Evolutionary conservation across 2,329 filamentous ascomycete species (phyloP).

Genomic region (Ceratocystis smalleyi): DNA sequence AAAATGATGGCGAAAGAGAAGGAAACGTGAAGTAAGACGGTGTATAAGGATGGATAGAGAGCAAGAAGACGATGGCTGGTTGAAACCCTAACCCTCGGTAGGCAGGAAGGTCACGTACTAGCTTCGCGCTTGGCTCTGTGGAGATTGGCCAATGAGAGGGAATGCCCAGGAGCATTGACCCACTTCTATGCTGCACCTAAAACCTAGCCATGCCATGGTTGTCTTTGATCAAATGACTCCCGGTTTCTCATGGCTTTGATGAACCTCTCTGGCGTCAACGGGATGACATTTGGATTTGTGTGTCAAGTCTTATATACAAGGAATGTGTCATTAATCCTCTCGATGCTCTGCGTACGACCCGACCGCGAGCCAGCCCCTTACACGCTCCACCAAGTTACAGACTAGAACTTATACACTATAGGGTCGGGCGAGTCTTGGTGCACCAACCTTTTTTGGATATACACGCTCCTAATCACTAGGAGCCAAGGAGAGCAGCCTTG

Average conservation of each 20-base stretch:
- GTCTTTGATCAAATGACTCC: not conserved
- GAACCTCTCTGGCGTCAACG: not conserved
- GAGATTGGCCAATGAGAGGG: not conserved
- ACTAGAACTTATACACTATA: not conserved
- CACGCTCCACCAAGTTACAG: not conserved
- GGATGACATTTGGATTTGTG: not conserved
- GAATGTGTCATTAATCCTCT: not conserved
- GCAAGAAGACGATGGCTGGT: not conserved
- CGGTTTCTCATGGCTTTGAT: not conserved
- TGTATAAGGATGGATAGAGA: not conserved
- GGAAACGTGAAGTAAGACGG: not conserved
- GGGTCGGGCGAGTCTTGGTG: not conserved
- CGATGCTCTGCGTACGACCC: not conserved
- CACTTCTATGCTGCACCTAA: not conserved
- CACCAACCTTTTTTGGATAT: not conserved
- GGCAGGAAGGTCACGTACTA: not conserved
- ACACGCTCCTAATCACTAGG: not conserved
- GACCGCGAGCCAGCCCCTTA: not conserved
- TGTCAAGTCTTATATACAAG: not conserved
- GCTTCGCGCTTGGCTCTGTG: not conserved
- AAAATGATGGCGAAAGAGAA: not conserved
- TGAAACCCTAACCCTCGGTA: not conserved
- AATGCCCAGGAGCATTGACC: not conserved
- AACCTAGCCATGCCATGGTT: not conserved
- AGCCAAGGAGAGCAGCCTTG: not conserved